Evolutionary conservation across 805 yeast genomes (phyloP), one percentile per base, ranked within the genome.

Genomic region (Pichia membranifaciens): DNA sequence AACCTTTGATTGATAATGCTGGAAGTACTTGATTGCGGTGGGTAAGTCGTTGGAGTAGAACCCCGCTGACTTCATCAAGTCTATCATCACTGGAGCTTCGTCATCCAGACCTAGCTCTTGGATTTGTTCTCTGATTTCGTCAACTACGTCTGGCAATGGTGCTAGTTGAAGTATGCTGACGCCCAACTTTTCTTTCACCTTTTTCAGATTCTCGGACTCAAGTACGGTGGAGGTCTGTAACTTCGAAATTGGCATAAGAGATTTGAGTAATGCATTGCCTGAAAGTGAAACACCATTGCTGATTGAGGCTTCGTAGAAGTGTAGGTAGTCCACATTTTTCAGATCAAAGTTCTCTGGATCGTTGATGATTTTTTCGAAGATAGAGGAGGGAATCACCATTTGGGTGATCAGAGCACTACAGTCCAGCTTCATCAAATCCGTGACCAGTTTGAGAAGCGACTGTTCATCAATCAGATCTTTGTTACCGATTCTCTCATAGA

Each of bases 1-100:
- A 28, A 57, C 56, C 32, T 49, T 48, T 4, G 55, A 41, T 45
- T 61, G 66, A 34, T 57, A 65, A 3, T 41, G 33, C 18, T 57
- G 56, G 35, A 56, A 62, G 22, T 49, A 49, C 20, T 56, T 48
- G 5, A 62, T 38, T 0, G 68, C 53, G 6, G 40, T 46, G 9
- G 38, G 34, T 21, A 65, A 37, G 40, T 64, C 62, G 3, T 44
- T 28, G 6, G 53, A 49, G 40, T 57, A 48, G 40, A 62, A 60
- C 1, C 61, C 66, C n/a, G 52, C 42, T 1, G 61, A 54, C 44
- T 48, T 53, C 10, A 62, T 22, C 7, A 59, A 40, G 18, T 47
- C 28, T 6, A 56, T 18, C 41, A 54, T 54, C 2, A 52, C 41
- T 13, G 41, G 36, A 12, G 50, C 39, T 4, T 29, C 25, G n/a